phyloP scores from a whole-genome alignment of 2,329 filamentous ascomycete genomes.

The Aspergillus versicolor region DNA sequence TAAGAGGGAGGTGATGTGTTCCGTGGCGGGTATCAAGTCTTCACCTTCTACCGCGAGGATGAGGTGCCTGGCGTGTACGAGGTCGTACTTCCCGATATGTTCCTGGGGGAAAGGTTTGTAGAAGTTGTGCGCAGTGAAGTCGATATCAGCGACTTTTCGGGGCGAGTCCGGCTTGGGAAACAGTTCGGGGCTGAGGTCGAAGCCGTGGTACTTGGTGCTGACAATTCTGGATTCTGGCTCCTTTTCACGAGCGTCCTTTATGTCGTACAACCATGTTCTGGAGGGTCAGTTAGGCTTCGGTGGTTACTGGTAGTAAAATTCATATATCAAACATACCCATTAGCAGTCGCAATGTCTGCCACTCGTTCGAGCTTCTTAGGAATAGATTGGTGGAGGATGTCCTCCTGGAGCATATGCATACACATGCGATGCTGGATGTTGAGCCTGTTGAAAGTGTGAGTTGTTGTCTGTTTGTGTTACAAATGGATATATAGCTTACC shows the following conservation, averaged over 20 bases:
- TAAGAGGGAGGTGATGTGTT: constrained; percentile 4
- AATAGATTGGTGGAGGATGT: neutral
- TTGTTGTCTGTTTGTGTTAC: neutral
- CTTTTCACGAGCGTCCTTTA: neutral
- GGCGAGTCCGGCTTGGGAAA: neutral
- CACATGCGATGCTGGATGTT: constrained; percentile 4
- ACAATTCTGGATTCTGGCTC: neutral
- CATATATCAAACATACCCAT: neutral
- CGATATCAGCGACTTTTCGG: neutral
- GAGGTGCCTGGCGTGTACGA: constrained; percentile 1
- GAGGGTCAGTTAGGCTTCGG: neutral
- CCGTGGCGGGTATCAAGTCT: neutral
- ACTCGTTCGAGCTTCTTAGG: neutral
- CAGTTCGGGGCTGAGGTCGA: neutral
- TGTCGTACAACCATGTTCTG: constrained; percentile 5
- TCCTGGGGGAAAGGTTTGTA: constrained; percentile 4
- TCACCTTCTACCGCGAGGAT: neutral
- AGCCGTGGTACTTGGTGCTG: neutral
- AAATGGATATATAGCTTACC: neutral
- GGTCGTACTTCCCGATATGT: constrained; percentile 5
- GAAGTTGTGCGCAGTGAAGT: constrained; percentile 4
- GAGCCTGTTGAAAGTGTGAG: neutral
- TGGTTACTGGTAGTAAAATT: neutral
- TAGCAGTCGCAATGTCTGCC: constrained; percentile 4
- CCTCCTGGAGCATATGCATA: constrained; percentile 2